Evolutionary conservation across 495 filamentous ascomycete species (phyloP).

Genomic region (Durotheca rogersii): DNA sequence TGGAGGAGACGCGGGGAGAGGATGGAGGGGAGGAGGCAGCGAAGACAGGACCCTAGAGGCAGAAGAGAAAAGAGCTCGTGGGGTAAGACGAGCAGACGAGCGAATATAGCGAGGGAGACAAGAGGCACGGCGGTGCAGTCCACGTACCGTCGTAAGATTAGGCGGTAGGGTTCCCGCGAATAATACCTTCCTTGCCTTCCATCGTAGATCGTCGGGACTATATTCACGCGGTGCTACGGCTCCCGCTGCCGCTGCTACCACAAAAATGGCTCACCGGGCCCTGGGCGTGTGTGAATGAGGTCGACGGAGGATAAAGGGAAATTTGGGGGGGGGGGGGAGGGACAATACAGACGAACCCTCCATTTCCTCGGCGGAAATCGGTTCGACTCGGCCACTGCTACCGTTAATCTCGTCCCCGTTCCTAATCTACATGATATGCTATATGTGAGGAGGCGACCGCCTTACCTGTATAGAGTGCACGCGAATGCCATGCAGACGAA

Average conservation of each 20-base stretch:
- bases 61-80: not conserved
- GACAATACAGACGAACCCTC: not conserved
- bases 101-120: not conserved
- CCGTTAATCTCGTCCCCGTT: not conserved
- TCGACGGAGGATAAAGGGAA: not conserved
- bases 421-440: constrained; percentile 20
- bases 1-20: not conserved
- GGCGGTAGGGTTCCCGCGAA: constrained; percentile 19
- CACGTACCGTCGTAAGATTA: not conserved
- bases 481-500: not conserved
- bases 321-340: not conserved
- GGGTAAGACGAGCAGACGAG: too few relatives aligned
- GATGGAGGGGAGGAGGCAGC: not conserved
- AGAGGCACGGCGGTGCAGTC: not conserved
- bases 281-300: constrained; percentile 11
- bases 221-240: constrained; percentile 8
- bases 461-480: not conserved
- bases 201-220: constrained; percentile 18
- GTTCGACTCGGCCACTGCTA: not conserved
- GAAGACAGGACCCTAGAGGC: not conserved
- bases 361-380: too few relatives aligned
- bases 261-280: constrained; percentile 3
- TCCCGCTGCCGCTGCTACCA: too few relatives aligned
- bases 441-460: constrained; percentile 1
- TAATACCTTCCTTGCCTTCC: constrained; percentile 4